Evolutionary conservation across 257 asterid genomes (phyloP), one percentile per base, ranked within the genome.

Genomic region (Verbena officinalis): DNA sequence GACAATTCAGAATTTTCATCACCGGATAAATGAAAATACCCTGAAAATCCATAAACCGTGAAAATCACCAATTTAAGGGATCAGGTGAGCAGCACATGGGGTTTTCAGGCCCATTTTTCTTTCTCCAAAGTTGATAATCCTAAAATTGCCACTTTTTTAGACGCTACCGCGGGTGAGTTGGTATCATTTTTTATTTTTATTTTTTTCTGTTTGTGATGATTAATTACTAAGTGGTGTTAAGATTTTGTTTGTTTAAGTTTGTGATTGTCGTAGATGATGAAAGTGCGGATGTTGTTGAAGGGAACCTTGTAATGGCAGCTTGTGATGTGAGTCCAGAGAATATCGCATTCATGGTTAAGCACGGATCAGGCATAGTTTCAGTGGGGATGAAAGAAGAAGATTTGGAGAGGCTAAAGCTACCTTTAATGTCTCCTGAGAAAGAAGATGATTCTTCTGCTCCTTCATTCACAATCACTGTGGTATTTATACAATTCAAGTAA

Each of bases 381-480:
- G 95, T 88, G 2, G 98, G 95, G 51, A 91, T 91, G 98, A 81
- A 68, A 57, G 88, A 75, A 13, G 89, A 83, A 9, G 95, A 91
- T 73, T 90, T 91, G n/a, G 77, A 80, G 61, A 77, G 95, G 68
- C 79, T 91, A 3, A 64, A 81, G 30, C 96, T 91, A 67, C 96
- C 98, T 27, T 53, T 91, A 40, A 91, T 88, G 96, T 79, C 88
- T 16, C 89, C 89, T 20, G 86, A 83, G 69, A 91, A 75, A 1
- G 86, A 86, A 68, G 82, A 81, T n/a, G 86, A 82, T 61, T 75
- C 91, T 19, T 86, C 83, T 50, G 86, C 95, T 74, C 96, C 96
- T 52, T 91, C 92, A 13, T 91, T 91, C 84, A 83, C 96, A 1
- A 44, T 88, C 79, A 81, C 98, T 27, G 98, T 91, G 90, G 98